Base-by-base conservation (phyloP, 495 filamentous ascomycete genomes). In the Podospora appendiculata region DNA sequence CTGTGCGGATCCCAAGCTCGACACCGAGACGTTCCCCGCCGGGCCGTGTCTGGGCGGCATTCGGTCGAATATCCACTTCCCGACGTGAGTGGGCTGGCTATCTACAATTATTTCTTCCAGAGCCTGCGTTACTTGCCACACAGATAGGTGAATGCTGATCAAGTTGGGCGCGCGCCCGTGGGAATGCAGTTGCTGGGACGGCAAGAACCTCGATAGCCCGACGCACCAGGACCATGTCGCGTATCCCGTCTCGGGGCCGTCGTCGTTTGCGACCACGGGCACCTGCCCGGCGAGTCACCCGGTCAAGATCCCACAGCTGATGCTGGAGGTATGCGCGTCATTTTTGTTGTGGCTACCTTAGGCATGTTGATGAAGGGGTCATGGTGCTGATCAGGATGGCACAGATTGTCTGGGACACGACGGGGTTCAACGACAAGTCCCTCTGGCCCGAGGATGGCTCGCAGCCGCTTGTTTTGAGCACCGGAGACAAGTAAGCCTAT, bases 391-490 rank as follows among this genome's bases (percentile, higher is more conserved):
- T 5, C 2, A 25, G 5, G 25, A 32, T 13, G 4, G 13, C 33
- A 19, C 14, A 35, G 35, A 45, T 43, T 47, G 41, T 41, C 1
- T 48, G 53, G 53, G 53, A 56, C 42, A 62, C 59, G 8, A 55
- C 50, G 3, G 40, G 14, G 7, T 76, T 76, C 44, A 71, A 73
- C 36, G 54, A 69, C 54, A 59, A 57, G 32, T 58, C 51, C n/a
- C 16, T 69, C 6, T 76, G 68, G 66, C 70, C 67, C 8, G 57
- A 61, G 40, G 66, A 70, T 51, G 67, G 67, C 14, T 63, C 58
- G 12, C 66, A 74, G 58, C 74, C 72, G 32, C 70, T 77, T 36
- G 71, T 77, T 0, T 69, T 72, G 54, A 67, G 62, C 54, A 71
- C 70, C 41, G 70, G 70, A 43, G 65, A 75, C 40, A 60, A 47